Evolutionary conservation across 225 moss, liverwort and hornwort genomes (phyloP).

Genomic region (Asterella californica): DNA sequence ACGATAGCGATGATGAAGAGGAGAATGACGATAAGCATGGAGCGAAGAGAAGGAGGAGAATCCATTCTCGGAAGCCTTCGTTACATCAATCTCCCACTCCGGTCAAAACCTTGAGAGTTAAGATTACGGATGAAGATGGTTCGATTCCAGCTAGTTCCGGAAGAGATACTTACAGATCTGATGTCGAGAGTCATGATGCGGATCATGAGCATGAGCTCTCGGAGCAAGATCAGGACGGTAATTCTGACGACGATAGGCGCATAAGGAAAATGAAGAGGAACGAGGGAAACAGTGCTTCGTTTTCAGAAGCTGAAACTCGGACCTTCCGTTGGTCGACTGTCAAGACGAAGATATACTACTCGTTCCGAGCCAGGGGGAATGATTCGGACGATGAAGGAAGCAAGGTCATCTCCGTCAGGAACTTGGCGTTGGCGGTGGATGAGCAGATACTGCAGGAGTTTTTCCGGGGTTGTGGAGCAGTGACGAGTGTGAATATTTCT

Average conservation of each 20-base stretch:
- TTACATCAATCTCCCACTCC: not conserved
- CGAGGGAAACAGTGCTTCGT: conserved; percentile 19
- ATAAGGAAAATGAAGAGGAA: not conserved
- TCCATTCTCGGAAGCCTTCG: not conserved
- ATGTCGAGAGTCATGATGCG: not conserved
- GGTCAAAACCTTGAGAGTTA: too few relatives aligned
- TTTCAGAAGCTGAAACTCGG: not conserved
- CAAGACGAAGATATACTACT: conserved; percentile 35
- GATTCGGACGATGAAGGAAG: conserved; percentile 25
- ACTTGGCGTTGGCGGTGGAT: conserved; percentile 20
- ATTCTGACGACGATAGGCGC: not conserved
- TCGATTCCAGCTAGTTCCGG: not conserved
- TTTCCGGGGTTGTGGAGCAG: conserved; percentile 21
- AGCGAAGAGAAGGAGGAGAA: not conserved
- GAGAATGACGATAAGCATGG: not conserved
- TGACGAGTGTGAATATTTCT: conserved; percentile 13
- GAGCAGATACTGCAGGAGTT: conserved; percentile 8
- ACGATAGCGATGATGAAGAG: not conserved
- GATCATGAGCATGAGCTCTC: not conserved
- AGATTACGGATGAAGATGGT: not conserved
- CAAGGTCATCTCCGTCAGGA: conserved; percentile 21
- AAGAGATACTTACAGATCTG: conserved; percentile 1
- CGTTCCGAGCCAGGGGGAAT: conserved; percentile 23
- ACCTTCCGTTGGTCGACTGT: conserved; percentile 14
- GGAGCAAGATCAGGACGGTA: not conserved